Evolutionary conservation across 2,329 filamentous ascomycete genomes (phyloP).

Genomic region (Helotiales sp.): DNA sequence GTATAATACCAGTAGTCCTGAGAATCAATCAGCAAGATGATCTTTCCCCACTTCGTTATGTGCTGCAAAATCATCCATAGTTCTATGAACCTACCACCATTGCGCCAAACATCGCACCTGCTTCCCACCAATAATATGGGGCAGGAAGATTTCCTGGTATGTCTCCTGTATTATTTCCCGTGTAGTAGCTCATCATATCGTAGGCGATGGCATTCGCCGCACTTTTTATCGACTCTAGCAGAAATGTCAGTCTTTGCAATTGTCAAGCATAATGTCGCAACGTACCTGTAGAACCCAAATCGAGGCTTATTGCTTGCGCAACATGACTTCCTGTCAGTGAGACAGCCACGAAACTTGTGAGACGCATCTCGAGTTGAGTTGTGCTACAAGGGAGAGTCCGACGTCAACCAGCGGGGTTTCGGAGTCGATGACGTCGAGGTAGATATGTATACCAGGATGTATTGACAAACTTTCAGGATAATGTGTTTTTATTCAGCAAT

Average conservation of each 20-base stretch:
- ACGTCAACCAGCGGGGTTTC: background rate
- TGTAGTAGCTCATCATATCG: slow-evolving; percentile 53
- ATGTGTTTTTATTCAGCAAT: background rate
- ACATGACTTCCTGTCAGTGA: background rate
- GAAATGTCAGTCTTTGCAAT: background rate
- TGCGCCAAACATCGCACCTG: slow-evolving; percentile 70
- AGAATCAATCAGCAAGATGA: no score
- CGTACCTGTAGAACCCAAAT: slow-evolving; percentile 29
- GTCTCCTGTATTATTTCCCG: slow-evolving; percentile 49
- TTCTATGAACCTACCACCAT: slow-evolving; percentile 49
- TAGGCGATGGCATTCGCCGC: slow-evolving; percentile 39
- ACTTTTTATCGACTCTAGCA: slow-evolving; percentile 33
- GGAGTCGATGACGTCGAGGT: slow-evolving; percentile 1
- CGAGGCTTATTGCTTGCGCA: slow-evolving; percentile 12
- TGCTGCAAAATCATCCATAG: background rate
- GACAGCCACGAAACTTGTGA: background rate
- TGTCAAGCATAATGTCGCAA: background rate
- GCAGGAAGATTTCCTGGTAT: slow-evolving; percentile 52
- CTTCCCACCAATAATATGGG: slow-evolving; percentile 60
- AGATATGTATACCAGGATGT: background rate
- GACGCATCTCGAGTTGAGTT: background rate
- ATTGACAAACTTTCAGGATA: background rate
- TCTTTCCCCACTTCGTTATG: no score
- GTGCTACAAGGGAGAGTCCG: background rate
- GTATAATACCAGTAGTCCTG: slow-evolving; percentile 83